A percentile compares a stretch with the other conserved stretches of the same genome.
These are phyloP conservation scores for Alternaria hordeiaustralica DNA, from an alignment of 2,329 filamentous ascomycete species.

Conservation along the genomic window DNA sequence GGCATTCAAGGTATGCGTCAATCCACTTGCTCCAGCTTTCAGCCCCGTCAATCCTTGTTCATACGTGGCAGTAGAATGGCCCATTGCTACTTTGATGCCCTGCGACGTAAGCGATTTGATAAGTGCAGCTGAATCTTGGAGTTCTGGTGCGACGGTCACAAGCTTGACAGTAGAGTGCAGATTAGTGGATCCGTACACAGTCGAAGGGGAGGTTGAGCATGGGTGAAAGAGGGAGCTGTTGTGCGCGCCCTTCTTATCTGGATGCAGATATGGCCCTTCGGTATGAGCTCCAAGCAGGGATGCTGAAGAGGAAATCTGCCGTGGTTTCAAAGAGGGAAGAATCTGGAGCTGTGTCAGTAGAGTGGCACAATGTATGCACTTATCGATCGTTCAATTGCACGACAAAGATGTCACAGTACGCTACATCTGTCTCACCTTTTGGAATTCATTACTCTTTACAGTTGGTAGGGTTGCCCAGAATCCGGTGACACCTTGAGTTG, in stretches of 20 bases:
- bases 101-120: conserved; percentile 52
- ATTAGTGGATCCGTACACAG: conserved; percentile 57
- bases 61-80: conserved; percentile 59
- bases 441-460: conserved; percentile 55
- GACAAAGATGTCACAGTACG: background rate
- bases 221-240: conserved; percentile 54
- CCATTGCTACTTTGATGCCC: conserved; percentile 56
- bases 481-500: conserved; percentile 59
- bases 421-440: conserved; percentile 41
- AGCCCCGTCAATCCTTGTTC: conserved; percentile 55
- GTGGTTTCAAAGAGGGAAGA: conserved; percentile 56
- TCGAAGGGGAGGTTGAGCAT: conserved; percentile 41
- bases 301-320: conserved; percentile 52
- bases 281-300: conserved; percentile 62
- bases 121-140: conserved; percentile 51
- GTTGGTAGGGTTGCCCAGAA: conserved; percentile 64
- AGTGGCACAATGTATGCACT: background rate
- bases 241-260: conserved; percentile 62
- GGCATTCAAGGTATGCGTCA: conserved; percentile 64
- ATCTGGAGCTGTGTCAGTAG: conserved; percentile 45
- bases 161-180: conserved; percentile 54
- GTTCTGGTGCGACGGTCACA: conserved; percentile 61
- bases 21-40: conserved; percentile 56
- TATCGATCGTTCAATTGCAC: background rate
- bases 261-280: conserved; percentile 63